These are phyloP conservation scores for Neonectria sp. DNA, from an alignment of 2,329 filamentous ascomycete genomes.

Conservation along the genomic window DNA sequence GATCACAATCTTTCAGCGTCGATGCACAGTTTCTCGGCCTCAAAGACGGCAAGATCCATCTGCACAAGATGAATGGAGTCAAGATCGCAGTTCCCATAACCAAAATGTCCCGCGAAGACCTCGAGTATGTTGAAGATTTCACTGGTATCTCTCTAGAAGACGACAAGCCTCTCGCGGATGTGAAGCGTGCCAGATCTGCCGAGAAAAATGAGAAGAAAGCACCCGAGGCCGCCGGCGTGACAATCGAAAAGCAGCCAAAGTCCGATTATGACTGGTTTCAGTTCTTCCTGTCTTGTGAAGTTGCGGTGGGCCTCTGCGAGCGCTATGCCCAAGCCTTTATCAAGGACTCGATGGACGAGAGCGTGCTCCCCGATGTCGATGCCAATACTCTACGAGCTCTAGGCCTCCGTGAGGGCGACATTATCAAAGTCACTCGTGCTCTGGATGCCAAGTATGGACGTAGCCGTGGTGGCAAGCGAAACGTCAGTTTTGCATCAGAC, in stretches of 20 bases:
- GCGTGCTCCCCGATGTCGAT: constrained; percentile 90
- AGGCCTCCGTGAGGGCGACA: constrained; percentile 96
- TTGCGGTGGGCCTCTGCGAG: constrained; percentile 93
- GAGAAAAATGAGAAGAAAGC: constrained; percentile 50
- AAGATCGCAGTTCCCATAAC: constrained; percentile 96
- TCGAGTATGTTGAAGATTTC: constrained; percentile 92
- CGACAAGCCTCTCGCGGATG: constrained; percentile 91
- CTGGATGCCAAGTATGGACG: constrained; percentile 87
- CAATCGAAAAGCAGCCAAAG: constrained; percentile 72
- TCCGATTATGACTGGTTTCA: constrained; percentile 98
- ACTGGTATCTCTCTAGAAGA: constrained; percentile 95
- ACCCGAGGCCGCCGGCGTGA: constrained; percentile 68
- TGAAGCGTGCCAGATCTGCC: constrained; percentile 70
- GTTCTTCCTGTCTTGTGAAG: constrained; percentile 94
- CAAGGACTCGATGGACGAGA: constrained; percentile 96
- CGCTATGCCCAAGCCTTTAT: constrained; percentile 92
- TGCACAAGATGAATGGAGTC: constrained; percentile 98
- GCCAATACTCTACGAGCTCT: constrained; percentile 86
- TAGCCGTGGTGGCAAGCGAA: constrained; percentile 59
- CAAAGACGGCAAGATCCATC: constrained; percentile 95
- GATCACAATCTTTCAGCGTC: constrained; percentile 95
- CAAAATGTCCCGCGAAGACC: constrained; percentile 96
- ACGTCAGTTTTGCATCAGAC: constrained; percentile 31
- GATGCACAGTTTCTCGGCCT: constrained; percentile 96
- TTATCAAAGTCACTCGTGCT: constrained; percentile 93